Base-by-base conservation (phyloP, 805 yeast genomes). In the Maudiozyma turicensis region DNA sequence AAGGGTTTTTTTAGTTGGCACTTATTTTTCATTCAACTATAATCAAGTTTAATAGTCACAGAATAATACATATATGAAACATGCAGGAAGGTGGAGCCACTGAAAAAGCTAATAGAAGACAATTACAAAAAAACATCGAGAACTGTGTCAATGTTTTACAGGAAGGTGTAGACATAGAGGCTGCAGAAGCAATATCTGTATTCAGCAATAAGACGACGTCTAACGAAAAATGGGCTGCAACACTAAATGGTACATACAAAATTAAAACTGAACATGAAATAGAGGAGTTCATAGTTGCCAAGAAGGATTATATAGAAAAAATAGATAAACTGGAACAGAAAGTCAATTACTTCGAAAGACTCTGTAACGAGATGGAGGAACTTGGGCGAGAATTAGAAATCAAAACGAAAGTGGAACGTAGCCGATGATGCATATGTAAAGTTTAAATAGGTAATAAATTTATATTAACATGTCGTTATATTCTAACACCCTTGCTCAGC, bases 301-400 rank as follows among this genome's bases (percentile, higher is more conserved):
- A 54, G 38, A 35, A 47, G 1, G 44, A 50, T 2, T 52, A 55
- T 30, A 10, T 48, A 8, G 45, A 44, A 1, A 52, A 61, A n/a
- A 40, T 73, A 8, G 58, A 54, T 13, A 47, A 47, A 7, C 43
- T 74, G 11, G 76, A 73, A 46, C 42, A 53, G 2, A 59, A 65
- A 35, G 69, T 76, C 2, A 66, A 60, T 3, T 69, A 69, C 38
- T 60, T 80, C 33, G 78, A 75, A 44, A 61, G 58, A 2, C 53
- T 84, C 3, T 72, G 76, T 9, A 64, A 66, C 28, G 89, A 85
- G 53, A 57, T 85, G 35, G 86, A 82, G 49, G 76, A 73, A 51
- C 81, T 84, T 78, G 72, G 82, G 6, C 63, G 69, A 29, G 86
- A 81, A 55, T 56, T 82, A 46, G 78, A 72, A 41, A 71, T 71